Percentiles rank a stretch among this genome's conserved stretches.
Conservation (phyloP, 257 asterid genomes). For the Ehretia macrophylla region DNA sequence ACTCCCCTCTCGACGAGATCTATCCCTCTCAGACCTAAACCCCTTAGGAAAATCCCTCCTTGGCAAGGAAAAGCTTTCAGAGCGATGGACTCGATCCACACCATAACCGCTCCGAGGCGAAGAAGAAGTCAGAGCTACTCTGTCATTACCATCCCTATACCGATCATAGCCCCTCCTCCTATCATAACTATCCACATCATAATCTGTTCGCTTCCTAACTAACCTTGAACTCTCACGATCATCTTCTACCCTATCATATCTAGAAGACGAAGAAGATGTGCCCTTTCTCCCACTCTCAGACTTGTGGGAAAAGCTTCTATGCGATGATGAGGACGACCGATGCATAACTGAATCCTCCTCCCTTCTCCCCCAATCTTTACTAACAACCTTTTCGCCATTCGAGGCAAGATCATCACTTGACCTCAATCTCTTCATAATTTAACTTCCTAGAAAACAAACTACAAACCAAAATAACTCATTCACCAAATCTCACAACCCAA, state of each 20-base stretch:
- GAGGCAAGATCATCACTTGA: slow-evolving; percentile 86
- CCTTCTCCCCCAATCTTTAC: slow-evolving; percentile 83
- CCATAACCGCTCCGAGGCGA: slow-evolving; percentile 71
- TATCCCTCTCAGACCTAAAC: slow-evolving; percentile 91
- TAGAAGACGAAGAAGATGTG: slow-evolving; percentile 53
- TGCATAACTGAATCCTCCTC: slow-evolving; percentile 59
- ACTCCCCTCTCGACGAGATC: slow-evolving; percentile 79
- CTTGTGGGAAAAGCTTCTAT: slow-evolving; percentile 65
- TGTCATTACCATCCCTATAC: slow-evolving; percentile 47
- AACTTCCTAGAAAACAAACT: neutral
- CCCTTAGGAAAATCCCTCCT: slow-evolving; percentile 93
- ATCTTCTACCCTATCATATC: slow-evolving; percentile 75
- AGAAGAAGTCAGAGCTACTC: slow-evolving; percentile 57
- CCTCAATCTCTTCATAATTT: slow-evolving; percentile 78
- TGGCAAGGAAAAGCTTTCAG: slow-evolving; percentile 82
- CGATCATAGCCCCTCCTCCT: slow-evolving; percentile 74
- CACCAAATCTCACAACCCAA: too few species aligned
- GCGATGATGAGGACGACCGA: slow-evolving; percentile 59
- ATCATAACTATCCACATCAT: slow-evolving; percentile 62
- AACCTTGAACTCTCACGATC: slow-evolving; percentile 71
- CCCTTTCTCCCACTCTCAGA: slow-evolving; percentile 72
- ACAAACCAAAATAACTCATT: too few species aligned
- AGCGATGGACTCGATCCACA: slow-evolving; percentile 53
- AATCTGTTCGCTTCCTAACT: slow-evolving; percentile 43
- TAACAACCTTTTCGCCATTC: slow-evolving; percentile 57